A percentile compares a stretch with the other conserved stretches of the same genome.
Evolutionary conservation across 2,329 filamentous ascomycete species (phyloP).

Genomic region (Xylaria sp.): DNA sequence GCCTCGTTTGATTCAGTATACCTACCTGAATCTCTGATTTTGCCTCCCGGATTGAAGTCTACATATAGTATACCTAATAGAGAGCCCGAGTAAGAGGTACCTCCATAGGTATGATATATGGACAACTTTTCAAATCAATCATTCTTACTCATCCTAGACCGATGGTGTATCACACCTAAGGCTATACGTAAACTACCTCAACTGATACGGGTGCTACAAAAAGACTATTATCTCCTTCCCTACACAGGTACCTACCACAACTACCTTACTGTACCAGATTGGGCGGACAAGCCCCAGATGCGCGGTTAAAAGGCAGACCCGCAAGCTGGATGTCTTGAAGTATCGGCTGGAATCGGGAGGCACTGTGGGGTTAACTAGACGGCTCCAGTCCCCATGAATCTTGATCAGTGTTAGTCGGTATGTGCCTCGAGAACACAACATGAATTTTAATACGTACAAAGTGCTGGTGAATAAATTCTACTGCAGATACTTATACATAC

Average conservation of each 20-base stretch:
- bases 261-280: slow-evolving; percentile 12
- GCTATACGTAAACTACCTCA: slow-evolving; percentile 1
- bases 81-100: not conserved
- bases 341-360: slow-evolving; percentile 22
- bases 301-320: slow-evolving; percentile 16
- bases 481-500: not conserved
- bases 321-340: not conserved
- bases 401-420: not conserved
- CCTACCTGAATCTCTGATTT: not conserved
- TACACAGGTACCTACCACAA: not conserved
- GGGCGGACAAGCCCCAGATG: slow-evolving; percentile 5
- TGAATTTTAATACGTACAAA: not conserved
- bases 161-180: not conserved
- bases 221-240: not conserved
- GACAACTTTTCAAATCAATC: not conserved
- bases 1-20: slow-evolving; percentile 6
- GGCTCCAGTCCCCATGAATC: slow-evolving; percentile 9
- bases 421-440: slow-evolving; percentile 5
- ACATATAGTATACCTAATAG: not conserved
- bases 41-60: not conserved
- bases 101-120: not conserved
- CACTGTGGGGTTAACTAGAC: not conserved
- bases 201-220: not conserved
- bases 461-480: not conserved
- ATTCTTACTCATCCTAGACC: not conserved